Conservation (phyloP, 2,329 filamentous ascomycete species). For the Domatiomyces catenatus region DNA sequence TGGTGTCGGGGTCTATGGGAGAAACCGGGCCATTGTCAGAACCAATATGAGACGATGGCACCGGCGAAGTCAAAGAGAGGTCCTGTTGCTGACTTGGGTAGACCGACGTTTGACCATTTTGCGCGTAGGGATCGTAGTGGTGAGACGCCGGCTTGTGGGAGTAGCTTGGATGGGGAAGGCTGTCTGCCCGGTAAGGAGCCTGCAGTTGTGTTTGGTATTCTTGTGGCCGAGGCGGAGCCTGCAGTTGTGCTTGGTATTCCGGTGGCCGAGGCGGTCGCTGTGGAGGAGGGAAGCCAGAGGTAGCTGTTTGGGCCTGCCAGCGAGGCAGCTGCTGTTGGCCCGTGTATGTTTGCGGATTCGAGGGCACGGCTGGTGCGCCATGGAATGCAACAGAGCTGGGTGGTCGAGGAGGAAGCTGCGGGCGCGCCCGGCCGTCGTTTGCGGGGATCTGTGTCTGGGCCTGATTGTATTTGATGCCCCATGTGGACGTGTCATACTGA, state of each 20-base stretch:
- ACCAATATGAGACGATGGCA: not conserved
- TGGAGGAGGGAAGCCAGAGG: conserved; percentile 18
- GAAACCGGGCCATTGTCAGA: conserved; percentile 11
- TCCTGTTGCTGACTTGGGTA: not conserved
- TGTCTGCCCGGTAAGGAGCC: conserved; percentile 17
- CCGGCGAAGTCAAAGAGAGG: not conserved
- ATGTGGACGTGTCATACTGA: conserved; percentile 23
- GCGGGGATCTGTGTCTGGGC: not conserved
- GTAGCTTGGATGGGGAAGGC: conserved; percentile 20
- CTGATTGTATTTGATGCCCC: conserved; percentile 28
- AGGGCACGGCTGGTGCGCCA: not conserved
- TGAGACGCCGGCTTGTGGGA: conserved; percentile 20
- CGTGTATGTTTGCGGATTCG: conserved; percentile 3
- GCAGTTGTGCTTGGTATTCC: conserved; percentile 22
- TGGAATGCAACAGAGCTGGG: conserved; percentile 5
- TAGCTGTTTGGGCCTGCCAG: conserved; percentile 12
- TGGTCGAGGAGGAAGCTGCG: conserved; percentile 16
- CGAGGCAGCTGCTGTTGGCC: conserved; percentile 6
- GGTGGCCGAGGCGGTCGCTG: conserved; percentile 29
- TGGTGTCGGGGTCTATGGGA: conserved; percentile 9
- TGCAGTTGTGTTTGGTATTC: conserved; percentile 23
- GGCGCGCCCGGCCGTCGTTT: conserved; percentile 3
- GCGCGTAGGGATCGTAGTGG: conserved; percentile 20
- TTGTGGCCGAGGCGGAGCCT: conserved; percentile 24
- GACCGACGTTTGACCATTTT: conserved; percentile 2